Percentiles rank a stretch among this genome's conserved stretches.
These are phyloP conservation scores for Trichosporon sp. DNA, from an alignment of 1,284 basidiomycete genomes.

Conservation along the genomic window DNA sequence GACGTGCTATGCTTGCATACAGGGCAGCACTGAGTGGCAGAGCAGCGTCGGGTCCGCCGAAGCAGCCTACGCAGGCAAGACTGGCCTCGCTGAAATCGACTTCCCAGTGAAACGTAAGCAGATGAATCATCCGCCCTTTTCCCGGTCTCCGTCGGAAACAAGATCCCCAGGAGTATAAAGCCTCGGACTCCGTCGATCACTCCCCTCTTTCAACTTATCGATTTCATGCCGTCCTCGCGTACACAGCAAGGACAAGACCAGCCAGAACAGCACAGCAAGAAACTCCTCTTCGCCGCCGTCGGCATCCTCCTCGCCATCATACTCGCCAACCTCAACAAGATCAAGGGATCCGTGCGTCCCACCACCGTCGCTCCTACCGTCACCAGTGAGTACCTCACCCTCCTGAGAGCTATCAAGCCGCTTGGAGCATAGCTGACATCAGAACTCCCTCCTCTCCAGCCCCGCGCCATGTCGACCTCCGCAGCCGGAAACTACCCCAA, in stretches of 20 bases:
- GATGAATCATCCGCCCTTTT: constrained; percentile 13
- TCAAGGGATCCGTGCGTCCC: neutral
- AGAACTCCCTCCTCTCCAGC: constrained; percentile 5
- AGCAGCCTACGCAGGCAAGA: no score
- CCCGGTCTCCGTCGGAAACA: constrained; percentile 11
- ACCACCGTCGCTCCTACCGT: neutral
- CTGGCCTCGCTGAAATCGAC: no score
- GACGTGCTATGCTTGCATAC: neutral
- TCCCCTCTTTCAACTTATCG: neutral
- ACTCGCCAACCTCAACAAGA: neutral
- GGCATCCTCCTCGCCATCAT: constrained; percentile 10
- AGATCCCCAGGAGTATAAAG: neutral
- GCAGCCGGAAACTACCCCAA: neutral
- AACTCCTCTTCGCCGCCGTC: constrained; percentile 3
- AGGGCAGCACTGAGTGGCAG: neutral
- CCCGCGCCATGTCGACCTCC: constrained; percentile 11
- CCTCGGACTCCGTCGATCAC: neutral
- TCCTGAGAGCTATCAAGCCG: no score
- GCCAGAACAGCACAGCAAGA: neutral
- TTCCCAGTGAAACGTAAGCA: constrained; percentile 18
- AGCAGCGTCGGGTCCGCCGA: neutral
- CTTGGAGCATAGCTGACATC: neutral
- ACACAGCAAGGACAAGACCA: neutral
- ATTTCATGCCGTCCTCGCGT: neutral
- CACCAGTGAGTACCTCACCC: neutral